phyloP scores from a whole-genome alignment of 495 filamentous ascomycete species.

The Neurospora sp. region DNA sequence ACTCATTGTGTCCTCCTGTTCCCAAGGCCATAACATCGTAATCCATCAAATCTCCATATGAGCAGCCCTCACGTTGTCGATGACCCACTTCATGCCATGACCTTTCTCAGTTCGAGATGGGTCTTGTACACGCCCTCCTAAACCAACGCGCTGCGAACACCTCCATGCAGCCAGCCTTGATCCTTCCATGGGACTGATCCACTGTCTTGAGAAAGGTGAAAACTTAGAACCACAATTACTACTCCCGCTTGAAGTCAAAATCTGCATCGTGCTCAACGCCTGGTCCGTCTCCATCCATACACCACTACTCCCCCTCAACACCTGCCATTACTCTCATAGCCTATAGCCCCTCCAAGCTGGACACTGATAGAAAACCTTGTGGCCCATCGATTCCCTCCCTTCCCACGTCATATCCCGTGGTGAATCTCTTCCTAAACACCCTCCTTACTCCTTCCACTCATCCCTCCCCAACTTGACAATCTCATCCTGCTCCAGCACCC shows the following conservation, averaged over 20 bases:
- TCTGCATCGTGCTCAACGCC: not conserved
- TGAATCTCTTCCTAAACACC: not conserved
- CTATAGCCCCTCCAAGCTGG: not conserved
- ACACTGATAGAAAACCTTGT: not conserved
- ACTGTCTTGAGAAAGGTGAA: not conserved
- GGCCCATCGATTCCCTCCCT: not conserved
- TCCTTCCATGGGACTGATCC: not conserved
- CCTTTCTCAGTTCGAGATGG: not conserved
- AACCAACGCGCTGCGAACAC: not conserved
- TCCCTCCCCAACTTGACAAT: slow-evolving; percentile 39
- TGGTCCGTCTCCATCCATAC: not conserved
- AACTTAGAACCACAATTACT: not conserved
- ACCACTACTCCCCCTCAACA: not conserved
- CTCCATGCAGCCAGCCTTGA: not conserved
- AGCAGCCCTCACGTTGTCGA: not conserved
- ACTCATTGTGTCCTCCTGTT: not conserved
- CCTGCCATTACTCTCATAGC: not conserved
- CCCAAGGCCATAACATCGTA: not conserved
- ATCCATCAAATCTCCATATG: not conserved
- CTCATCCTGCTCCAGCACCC: slow-evolving; percentile 36
- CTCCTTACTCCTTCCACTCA: slow-evolving; percentile 24
- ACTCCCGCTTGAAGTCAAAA: not conserved
- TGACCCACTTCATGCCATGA: not conserved
- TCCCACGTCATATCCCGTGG: not conserved
- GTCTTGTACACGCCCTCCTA: not conserved